A percentile compares a stretch with the other conserved stretches of the same genome.
These are phyloP conservation scores for Zoysia pacifica DNA, from an alignment of 176 grass and related monocot species.

Conservation along the genomic window DNA sequence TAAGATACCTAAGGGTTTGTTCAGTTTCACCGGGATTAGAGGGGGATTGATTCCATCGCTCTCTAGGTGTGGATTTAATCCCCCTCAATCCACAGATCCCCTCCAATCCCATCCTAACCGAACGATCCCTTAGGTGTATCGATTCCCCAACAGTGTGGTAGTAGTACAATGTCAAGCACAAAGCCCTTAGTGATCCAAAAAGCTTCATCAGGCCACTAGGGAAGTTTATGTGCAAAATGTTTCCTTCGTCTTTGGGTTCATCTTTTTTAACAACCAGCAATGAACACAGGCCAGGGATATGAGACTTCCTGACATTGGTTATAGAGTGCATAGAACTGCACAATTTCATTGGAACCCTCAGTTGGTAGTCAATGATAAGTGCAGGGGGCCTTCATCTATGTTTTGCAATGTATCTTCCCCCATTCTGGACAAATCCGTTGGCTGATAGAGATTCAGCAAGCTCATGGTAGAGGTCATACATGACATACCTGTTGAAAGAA, in stretches of 20 bases:
- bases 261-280: constrained; percentile 37
- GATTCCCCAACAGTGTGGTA: constrained; percentile 29
- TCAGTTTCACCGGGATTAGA: too few relatives aligned
- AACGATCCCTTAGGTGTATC: constrained; percentile 18
- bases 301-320: constrained; percentile 17
- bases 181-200: constrained; percentile 33
- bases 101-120: too few relatives aligned
- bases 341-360: neutral
- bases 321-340: neutral
- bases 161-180: constrained; percentile 28
- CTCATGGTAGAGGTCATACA: constrained; percentile 46
- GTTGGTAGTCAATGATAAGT: constrained; percentile 37
- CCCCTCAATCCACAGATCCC: too few relatives aligned
- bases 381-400: constrained; percentile 19
- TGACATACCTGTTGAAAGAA: constrained; percentile 25
- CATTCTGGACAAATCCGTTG: constrained; percentile 29
- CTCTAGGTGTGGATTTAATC: too few relatives aligned
- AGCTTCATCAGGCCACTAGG: constrained; percentile 13
- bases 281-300: neutral
- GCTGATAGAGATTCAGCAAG: constrained; percentile 34
- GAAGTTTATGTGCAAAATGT: constrained; percentile 33
- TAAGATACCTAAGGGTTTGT: constrained; percentile 23
- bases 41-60: too few relatives aligned
- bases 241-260: neutral
- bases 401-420: constrained; percentile 26